Percentiles rank a stretch among this genome's conserved stretches.
Conservation (phyloP, 257 asterid species). For the Verbascum thapsus region DNA sequence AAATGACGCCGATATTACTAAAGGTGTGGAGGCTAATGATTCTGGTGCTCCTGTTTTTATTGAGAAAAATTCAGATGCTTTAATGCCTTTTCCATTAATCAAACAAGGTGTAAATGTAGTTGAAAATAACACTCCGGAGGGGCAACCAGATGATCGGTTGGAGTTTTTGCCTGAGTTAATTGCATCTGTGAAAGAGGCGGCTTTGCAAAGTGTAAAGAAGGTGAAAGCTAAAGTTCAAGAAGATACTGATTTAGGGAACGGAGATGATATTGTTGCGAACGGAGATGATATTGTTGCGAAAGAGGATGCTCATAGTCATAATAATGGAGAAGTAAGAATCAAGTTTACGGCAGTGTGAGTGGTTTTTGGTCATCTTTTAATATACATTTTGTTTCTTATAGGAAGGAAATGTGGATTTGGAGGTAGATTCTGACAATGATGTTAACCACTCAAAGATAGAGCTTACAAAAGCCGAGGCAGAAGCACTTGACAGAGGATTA, state of each 20-base stretch:
- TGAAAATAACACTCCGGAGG: slow-evolving; percentile 33
- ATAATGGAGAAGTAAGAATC: slow-evolving; percentile 59
- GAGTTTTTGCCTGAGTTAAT: slow-evolving; percentile 70
- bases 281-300: slow-evolving; percentile 35
- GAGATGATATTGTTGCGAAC: no score
- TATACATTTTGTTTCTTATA: slow-evolving; percentile 28
- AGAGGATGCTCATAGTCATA: slow-evolving; percentile 51
- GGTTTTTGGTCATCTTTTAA: slow-evolving; percentile 20
- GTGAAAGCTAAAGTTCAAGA: slow-evolving; percentile 60
- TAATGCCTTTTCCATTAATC: slow-evolving; percentile 30
- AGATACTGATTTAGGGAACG: slow-evolving; percentile 36
- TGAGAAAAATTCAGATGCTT: slow-evolving; percentile 36
- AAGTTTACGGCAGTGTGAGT: slow-evolving; percentile 11
- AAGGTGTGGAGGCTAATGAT: slow-evolving; percentile 34
- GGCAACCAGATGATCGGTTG: slow-evolving; percentile 44
- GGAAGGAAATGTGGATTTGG: slow-evolving; percentile 70
- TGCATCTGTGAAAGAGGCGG: slow-evolving; percentile 66
- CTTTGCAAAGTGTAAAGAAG: slow-evolving; percentile 55
- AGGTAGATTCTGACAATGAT: slow-evolving; percentile 74
- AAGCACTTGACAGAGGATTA: slow-evolving; percentile 87
- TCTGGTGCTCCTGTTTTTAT: slow-evolving; percentile 33
- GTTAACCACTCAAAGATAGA: slow-evolving; percentile 69
- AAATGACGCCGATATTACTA: slow-evolving; percentile 34
- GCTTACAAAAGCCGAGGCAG: slow-evolving; percentile 90
- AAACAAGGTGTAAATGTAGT: slow-evolving; percentile 34